These are phyloP conservation scores for Oryza brachyantha DNA, from an alignment of 176 grass and related monocot genomes.

Conservation along the genomic window DNA sequence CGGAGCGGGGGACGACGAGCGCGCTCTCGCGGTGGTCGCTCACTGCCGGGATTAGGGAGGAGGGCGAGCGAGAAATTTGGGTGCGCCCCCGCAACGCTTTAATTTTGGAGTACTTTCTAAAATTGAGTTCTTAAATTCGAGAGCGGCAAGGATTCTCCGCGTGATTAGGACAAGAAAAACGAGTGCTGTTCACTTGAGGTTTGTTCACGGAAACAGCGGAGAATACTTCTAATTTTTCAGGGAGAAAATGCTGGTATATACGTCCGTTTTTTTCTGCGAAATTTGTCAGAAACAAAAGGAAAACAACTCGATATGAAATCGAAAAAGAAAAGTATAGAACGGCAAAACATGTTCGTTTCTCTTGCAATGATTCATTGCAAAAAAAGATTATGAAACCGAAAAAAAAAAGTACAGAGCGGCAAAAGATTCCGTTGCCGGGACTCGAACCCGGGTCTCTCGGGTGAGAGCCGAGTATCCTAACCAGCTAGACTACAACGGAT, in stretches of 20 bases:
- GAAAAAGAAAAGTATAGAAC: not conserved
- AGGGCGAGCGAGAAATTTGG: constrained; percentile 15
- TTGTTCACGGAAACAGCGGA: not conserved
- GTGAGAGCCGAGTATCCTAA: constrained; percentile 98
- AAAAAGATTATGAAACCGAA: too few species aligned
- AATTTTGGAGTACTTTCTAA: not conserved
- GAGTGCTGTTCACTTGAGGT: not conserved
- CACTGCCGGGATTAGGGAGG: constrained; percentile 20
- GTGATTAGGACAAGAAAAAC: constrained; percentile 7
- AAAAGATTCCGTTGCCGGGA: constrained; percentile 60
- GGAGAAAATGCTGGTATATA: not conserved
- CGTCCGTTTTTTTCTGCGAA: not conserved
- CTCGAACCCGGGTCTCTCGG: constrained; percentile 69
- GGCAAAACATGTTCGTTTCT: too few species aligned
- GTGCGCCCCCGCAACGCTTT: not conserved
- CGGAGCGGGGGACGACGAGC: not conserved
- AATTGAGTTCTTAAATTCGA: not conserved
- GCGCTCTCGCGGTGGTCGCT: not conserved
- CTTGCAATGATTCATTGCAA: too few species aligned
- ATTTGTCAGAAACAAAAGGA: not conserved
- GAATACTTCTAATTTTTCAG: not conserved
- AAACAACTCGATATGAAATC: too few species aligned
- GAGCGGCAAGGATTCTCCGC: not conserved
- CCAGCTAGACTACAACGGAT: constrained; percentile 90
- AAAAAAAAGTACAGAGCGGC: not conserved